Evolutionary conservation across 768 basidiomycete species (phyloP), one percentile per base, ranked within the genome.

Genomic region (Lactifluus hygrophoroides): DNA sequence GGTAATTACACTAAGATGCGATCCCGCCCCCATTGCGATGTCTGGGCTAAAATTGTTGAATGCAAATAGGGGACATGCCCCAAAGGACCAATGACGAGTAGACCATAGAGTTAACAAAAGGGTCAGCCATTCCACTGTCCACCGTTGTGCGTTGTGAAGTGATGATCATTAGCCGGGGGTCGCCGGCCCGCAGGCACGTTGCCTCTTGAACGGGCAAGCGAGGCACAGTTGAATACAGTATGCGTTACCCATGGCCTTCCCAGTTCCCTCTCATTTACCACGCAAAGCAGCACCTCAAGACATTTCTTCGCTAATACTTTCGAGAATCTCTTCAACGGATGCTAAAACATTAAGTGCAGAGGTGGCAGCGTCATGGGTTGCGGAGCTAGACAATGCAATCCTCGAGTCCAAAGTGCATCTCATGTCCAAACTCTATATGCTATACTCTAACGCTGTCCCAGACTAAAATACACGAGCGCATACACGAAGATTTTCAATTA

Each of bases 361-460:
- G 34, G 67, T 86, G 51, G 85, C 84, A 13, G 73, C 79, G 30
- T 83, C 82, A 57, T 92, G 89, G 88, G 72, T 89, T 38, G 68
- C 72, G 0, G 86, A 89, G 67, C 76, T 95, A 28, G 83, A 94
- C 64, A 77, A 80, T 46, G 82, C 84, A 13, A 88, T 94, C 59
- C 72, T 72, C 23, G 73, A 75, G 35, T 90, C 87, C 11, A 88
- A 90, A 76, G 92, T 90, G 66, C 50, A 38, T 32, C 28, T 25
- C 46, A n/a, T 23, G 16, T 19, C 32, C 30, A 17, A 17, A n/a
- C 35, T 37, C 52, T 60, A 27, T 32, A 27, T 52, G 34, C 52
- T 1, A 54, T 55, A 28, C 58, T 44, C 32, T 21, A 23, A 34
- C 17, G 30, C 25, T 51, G 25, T 42, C 44, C 25, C 70, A 92